Conservation (phyloP, 176 grass and related monocot species). For the Rhynchospora tenuis region DNA sequence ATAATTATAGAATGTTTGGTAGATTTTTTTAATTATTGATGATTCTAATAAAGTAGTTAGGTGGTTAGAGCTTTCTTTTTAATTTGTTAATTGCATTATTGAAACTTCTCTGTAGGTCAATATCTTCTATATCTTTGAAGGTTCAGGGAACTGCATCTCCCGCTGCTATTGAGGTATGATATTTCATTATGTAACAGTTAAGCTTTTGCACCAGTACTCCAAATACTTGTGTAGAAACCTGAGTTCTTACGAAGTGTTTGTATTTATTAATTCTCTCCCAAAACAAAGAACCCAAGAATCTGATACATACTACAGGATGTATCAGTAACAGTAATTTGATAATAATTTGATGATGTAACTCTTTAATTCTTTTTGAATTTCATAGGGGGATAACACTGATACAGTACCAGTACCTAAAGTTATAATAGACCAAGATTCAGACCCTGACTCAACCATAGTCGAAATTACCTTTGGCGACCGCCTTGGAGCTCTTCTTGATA, state of each 20-base stretch:
- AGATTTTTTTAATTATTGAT: not conserved
- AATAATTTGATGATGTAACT: not conserved
- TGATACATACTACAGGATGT: not conserved
- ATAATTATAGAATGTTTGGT: not conserved
- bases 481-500: conserved; percentile 95
- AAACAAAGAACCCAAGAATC: not conserved
- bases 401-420: conserved; percentile 88
- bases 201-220: not conserved
- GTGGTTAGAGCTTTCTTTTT: conserved; percentile 2
- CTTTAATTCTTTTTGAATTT: conserved; percentile 18
- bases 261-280: not conserved
- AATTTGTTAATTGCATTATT: not conserved
- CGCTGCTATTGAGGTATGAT: conserved; percentile 73
- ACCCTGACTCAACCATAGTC: conserved; percentile 91
- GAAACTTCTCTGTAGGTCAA: conserved; percentile 16
- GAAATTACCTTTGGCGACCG: conserved; percentile 95
- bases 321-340: not conserved
- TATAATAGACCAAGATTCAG: conserved; percentile 97
- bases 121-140: conserved; percentile 38
- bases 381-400: conserved; percentile 64
- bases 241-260: not conserved
- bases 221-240: not conserved
- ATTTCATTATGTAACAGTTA: not conserved
- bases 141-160: conserved; percentile 61
- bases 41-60: conserved; percentile 3